Evolutionary conservation across 257 asterid species (phyloP), one percentile per base, ranked within the genome.

Genomic region (Plectranthus barbatus): DNA sequence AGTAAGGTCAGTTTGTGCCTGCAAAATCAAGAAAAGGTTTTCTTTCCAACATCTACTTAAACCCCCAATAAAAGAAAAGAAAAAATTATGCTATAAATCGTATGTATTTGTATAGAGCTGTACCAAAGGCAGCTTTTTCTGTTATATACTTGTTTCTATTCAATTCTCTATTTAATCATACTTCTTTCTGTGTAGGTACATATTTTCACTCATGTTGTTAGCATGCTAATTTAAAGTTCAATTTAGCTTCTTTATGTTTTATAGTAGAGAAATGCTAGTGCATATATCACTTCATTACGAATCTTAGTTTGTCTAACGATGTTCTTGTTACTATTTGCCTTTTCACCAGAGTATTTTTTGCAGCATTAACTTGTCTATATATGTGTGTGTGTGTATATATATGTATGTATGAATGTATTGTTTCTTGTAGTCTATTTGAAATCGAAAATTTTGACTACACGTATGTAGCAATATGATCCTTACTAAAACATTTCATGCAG

Each of bases 401-500:
- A n/a, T n/a, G n/a, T n/a, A n/a, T n/a, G n/a, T n/a, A n/a, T n/a
- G n/a, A n/a, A n/a, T n/a, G n/a, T 39, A 39, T 9, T 39, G 12
- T 39, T 39, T 39, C n/a, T 36, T 8, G 15, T 1, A 34, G 41
- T 36, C 45, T 31, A 31, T 67, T 49, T 48, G 40, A 41, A 29
- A 23, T 56, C 11, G 4, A 6, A 10, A 4, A 31, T 4, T 31
- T 2, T 31, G 7, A 31, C 36, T 31, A 31, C 36, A 48, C 17
- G 11, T 57, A 40, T 58, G 44, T 31, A n/a, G 29, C 31, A 5
- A 36, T 46, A 26, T 37, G 60, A 39, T 50, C 31, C 66, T 56
- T 24, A 45, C 59, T 26, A 26, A 26, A 14, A 39, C 23, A 12
- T 48, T 31, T 19, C 69, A 19, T 79, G 83, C 90, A 92, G 99